These are phyloP conservation scores for Mortierella sp. DNA, from an alignment of 371 early-diverging fungal genomes.

Conservation along the genomic window DNA sequence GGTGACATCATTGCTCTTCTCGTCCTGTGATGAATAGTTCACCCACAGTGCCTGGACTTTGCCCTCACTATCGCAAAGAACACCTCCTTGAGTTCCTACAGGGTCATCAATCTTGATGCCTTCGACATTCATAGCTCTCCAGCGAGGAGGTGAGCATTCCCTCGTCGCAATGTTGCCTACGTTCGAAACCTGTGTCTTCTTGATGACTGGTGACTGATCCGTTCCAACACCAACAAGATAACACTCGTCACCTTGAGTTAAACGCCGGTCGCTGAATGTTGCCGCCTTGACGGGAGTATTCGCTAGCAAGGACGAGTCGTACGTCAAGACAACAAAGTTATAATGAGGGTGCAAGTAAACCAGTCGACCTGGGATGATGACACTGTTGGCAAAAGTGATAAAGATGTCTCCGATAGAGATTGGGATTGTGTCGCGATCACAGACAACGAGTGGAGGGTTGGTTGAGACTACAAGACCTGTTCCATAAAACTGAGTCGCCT, in stretches of 20 bases:
- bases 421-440: constrained; percentile 87
- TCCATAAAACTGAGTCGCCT: constrained; percentile 73
- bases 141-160: constrained; percentile 70
- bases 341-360: constrained; percentile 85
- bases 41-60: constrained; percentile 83
- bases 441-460: constrained; percentile 77
- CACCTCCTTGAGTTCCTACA: constrained; percentile 68
- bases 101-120: constrained; percentile 82
- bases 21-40: constrained; percentile 77
- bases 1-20: constrained; percentile 71
- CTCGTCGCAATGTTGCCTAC: constrained; percentile 70
- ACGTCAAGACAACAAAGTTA: constrained; percentile 84
- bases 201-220: constrained; percentile 64
- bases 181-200: constrained; percentile 66
- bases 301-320: constrained; percentile 74
- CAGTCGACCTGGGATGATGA: constrained; percentile 79
- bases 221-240: constrained; percentile 76
- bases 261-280: constrained; percentile 60
- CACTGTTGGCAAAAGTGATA: constrained; percentile 82
- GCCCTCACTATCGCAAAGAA: constrained; percentile 76
- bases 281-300: constrained; percentile 72
- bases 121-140: constrained; percentile 83
- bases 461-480: constrained; percentile 85
- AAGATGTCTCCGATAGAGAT: constrained; percentile 79
- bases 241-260: constrained; percentile 73